These are phyloP conservation scores for Mycena amicta DNA, from an alignment of 768 basidiomycete genomes.

Conservation along the genomic window DNA sequence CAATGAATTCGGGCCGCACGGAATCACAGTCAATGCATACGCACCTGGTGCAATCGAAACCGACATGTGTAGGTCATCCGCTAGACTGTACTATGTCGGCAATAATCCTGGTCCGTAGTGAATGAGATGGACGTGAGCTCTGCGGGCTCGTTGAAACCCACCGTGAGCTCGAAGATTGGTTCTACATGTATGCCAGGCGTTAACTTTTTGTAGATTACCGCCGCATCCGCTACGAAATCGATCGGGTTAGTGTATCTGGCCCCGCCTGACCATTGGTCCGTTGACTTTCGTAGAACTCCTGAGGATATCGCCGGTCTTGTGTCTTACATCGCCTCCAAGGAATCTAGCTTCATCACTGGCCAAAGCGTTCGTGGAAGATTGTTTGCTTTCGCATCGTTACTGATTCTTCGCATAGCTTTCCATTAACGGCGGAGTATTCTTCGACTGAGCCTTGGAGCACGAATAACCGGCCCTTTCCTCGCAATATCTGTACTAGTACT, in stretches of 20 bases:
- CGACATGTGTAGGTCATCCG: slow-evolving; percentile 9
- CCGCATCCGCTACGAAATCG: background rate
- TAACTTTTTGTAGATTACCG: background rate
- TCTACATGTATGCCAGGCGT: background rate
- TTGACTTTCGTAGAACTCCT: slow-evolving; percentile 5
- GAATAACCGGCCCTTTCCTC: background rate
- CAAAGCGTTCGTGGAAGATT: background rate
- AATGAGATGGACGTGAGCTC: background rate
- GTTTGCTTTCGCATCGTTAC: too few relatives aligned
- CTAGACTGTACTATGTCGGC: background rate
- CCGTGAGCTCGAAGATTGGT: too few relatives aligned
- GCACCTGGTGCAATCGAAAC: slow-evolving; percentile 24
- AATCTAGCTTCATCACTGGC: slow-evolving; percentile 30
- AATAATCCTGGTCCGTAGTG: background rate
- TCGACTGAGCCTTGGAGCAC: background rate
- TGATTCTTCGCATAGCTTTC: too few relatives aligned
- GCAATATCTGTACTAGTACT: too few relatives aligned
- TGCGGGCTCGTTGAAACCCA: background rate
- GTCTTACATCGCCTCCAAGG: slow-evolving; percentile 34
- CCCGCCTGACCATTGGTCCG: background rate
- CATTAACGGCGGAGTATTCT: background rate
- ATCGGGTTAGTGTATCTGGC: background rate
- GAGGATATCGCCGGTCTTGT: slow-evolving; percentile 30
- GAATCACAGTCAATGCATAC: slow-evolving; percentile 29
- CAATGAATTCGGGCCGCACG: slow-evolving; percentile 19